A percentile compares a stretch with the other conserved stretches of the same genome.
These are phyloP conservation scores for Panicum virgatum DNA, from an alignment of 202 grass and related monocot genomes.

Conservation along the genomic window DNA sequence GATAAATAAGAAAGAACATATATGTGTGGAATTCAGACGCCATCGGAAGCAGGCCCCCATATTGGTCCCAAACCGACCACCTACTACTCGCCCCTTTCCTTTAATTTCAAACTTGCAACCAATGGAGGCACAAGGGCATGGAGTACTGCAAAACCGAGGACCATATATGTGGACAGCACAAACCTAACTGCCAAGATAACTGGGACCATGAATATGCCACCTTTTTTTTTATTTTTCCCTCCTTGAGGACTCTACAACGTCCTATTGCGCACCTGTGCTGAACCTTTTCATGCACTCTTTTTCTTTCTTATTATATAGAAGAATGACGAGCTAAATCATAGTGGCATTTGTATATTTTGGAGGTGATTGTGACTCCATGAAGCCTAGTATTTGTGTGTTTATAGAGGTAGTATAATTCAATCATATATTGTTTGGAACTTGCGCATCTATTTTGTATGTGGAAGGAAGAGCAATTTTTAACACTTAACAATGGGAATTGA, in stretches of 20 bases:
- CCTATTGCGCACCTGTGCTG: background rate
- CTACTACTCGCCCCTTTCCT: background rate
- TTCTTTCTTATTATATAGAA: background rate
- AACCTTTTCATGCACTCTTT: slow-evolving; percentile 15
- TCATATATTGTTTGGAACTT: background rate
- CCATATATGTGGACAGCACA: slow-evolving; percentile 18
- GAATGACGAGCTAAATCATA: background rate
- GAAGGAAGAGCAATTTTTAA: background rate
- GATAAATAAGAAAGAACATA: background rate
- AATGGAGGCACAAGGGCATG: slow-evolving; percentile 20
- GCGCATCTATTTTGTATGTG: background rate
- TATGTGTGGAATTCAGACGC: background rate
- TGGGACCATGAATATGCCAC: slow-evolving; percentile 20
- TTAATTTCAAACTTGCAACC: slow-evolving; percentile 36
- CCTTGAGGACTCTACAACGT: background rate
- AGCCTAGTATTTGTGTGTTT: no score
- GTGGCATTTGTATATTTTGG: background rate
- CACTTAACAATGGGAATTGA: background rate
- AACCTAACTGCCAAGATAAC: slow-evolving; percentile 34
- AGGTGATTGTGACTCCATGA: background rate
- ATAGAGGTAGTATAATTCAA: background rate
- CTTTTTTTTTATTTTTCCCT: background rate
- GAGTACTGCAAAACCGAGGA: slow-evolving; percentile 30
- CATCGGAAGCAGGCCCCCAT: background rate
- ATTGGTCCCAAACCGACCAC: background rate